Evolutionary conservation across 23 red algal genomes (phyloP).

Genomic region (Gracilaria vermiculophylla): DNA sequence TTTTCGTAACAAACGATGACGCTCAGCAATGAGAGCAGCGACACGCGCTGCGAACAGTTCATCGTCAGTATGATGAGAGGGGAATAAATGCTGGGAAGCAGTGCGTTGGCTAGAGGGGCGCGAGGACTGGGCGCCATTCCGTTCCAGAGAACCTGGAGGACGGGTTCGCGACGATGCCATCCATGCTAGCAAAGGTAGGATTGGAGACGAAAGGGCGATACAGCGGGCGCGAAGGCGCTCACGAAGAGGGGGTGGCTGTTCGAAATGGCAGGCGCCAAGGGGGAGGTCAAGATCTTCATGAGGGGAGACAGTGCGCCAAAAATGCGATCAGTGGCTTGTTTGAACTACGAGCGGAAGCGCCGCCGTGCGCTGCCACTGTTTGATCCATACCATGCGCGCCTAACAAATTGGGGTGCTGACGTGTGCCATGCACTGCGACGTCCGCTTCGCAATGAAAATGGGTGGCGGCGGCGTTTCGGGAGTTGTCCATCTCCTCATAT

Average conservation of each 20-base stretch:
- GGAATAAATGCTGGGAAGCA: not conserved
- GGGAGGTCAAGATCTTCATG: not conserved
- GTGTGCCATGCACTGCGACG: not conserved
- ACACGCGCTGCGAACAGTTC: constrained; percentile 11
- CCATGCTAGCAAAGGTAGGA: not conserved
- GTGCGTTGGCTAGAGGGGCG: not conserved
- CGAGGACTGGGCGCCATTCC: not conserved
- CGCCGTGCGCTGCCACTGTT: not conserved
- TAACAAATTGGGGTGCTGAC: not conserved
- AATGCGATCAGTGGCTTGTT: not conserved
- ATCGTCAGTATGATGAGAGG: not conserved
- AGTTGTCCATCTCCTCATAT: no score
- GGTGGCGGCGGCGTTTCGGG: not conserved
- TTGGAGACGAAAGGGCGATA: not conserved
- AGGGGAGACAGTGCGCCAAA: not conserved
- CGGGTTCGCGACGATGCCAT: constrained; percentile 15
- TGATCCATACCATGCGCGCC: not conserved
- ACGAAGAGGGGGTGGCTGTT: not conserved
- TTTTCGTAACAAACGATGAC: not conserved
- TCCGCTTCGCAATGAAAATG: not conserved
- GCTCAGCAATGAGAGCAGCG: not conserved
- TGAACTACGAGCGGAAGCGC: not conserved
- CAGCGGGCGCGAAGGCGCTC: not conserved
- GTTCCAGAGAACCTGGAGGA: constrained; percentile 16
- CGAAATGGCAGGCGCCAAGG: not conserved